phyloP scores from a whole-genome alignment of 176 grass and related monocot species.

The Cocos nucifera region DNA sequence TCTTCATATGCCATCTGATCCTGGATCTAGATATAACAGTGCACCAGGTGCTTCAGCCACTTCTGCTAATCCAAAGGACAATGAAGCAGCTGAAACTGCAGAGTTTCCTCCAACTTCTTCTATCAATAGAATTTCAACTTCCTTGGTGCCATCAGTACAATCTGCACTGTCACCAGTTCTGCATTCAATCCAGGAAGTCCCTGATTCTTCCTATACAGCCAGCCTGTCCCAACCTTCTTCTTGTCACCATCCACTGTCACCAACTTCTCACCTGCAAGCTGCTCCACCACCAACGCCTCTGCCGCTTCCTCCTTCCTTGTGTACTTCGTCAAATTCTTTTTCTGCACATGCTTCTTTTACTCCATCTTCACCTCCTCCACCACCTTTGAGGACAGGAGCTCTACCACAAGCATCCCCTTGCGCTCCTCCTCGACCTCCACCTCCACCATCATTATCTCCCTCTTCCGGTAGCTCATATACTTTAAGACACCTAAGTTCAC shows the following conservation, averaged over 20 bases:
- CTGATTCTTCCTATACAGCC: background rate
- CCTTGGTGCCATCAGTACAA: slow-evolving; percentile 10
- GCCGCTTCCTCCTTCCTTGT: too few relatives aligned
- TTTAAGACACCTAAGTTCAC: background rate
- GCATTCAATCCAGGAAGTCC: background rate
- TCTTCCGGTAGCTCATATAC: slow-evolving; percentile 7
- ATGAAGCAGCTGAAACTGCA: background rate
- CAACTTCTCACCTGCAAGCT: background rate
- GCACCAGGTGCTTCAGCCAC: slow-evolving; percentile 62
- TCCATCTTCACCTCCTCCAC: background rate
- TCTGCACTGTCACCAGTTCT: background rate
- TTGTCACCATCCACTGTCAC: too few relatives aligned
- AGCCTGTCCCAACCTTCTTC: too few relatives aligned
- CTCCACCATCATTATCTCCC: slow-evolving; percentile 14
- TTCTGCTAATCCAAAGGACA: background rate
- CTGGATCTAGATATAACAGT: slow-evolving; percentile 60
- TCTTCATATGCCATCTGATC: background rate
- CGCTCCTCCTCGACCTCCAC: slow-evolving; percentile 1
- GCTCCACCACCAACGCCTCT: too few relatives aligned
- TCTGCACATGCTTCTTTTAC: too few relatives aligned
- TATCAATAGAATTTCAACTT: slow-evolving; percentile 8
- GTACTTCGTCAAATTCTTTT: too few relatives aligned
- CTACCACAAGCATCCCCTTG: background rate
- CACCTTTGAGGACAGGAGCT: background rate
- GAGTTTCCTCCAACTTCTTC: slow-evolving; percentile 9